These are phyloP conservation scores for Talaromyces sp. DNA, from an alignment of 2,329 filamentous ascomycete species.

Conservation along the genomic window DNA sequence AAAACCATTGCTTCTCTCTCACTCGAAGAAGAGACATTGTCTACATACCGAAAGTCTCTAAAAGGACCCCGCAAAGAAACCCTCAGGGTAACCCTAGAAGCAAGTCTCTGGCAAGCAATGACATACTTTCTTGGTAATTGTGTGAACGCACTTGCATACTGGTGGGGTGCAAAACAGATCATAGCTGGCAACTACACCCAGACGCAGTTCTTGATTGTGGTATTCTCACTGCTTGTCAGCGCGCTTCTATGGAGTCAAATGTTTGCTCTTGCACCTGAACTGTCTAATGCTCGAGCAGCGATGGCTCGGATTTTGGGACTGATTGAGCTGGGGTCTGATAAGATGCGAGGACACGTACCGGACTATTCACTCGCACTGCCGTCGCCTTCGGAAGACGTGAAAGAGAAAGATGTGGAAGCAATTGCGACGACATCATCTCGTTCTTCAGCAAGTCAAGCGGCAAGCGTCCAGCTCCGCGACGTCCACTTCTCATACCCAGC, in stretches of 20 bases:
- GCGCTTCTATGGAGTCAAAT: slow-evolving; percentile 73
- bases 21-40: slow-evolving; percentile 51
- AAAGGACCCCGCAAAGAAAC: slow-evolving; percentile 51
- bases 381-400: neutral
- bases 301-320: slow-evolving; percentile 56
- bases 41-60: slow-evolving; percentile 47
- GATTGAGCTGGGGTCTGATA: slow-evolving; percentile 38
- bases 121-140: slow-evolving; percentile 57
- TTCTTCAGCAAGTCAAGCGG: slow-evolving; percentile 16
- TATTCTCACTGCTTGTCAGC: slow-evolving; percentile 68
- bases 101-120: slow-evolving; percentile 48
- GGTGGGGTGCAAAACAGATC: slow-evolving; percentile 74
- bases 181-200: slow-evolving; percentile 64
- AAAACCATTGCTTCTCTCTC: slow-evolving; percentile 54
- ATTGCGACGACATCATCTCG: slow-evolving; percentile 15
- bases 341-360: slow-evolving; percentile 30
- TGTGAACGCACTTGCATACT: slow-evolving; percentile 73
- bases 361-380: slow-evolving; percentile 2
- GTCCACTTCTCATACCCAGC: slow-evolving; percentile 67
- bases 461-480: slow-evolving; percentile 55
- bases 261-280: slow-evolving; percentile 71
- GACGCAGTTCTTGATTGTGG: slow-evolving; percentile 71
- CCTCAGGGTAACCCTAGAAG: slow-evolving; percentile 48
- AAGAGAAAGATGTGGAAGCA: slow-evolving; percentile 18
- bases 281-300: slow-evolving; percentile 65